Evolutionary conservation across 805 yeast species (phyloP), one percentile per base, ranked within the genome.

Genomic region (Debaryomyces hansenii): DNA sequence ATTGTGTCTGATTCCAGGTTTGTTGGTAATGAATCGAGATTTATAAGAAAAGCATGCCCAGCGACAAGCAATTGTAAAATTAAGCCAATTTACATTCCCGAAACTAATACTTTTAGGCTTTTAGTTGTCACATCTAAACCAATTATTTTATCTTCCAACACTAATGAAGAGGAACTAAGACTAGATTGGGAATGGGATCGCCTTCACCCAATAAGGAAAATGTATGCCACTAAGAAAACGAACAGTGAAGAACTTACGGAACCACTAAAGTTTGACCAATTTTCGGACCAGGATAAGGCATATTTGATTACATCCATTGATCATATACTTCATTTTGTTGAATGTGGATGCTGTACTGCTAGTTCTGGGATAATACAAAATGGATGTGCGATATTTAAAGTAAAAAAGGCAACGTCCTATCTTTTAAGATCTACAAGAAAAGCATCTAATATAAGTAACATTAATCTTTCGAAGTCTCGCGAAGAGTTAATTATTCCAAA

Each of bases 181-280:
- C 64, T 90, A 8, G 80, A 83, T 1, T 92, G 98, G 98, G 88
- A 85, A 49, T 92, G 97, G 96, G 96, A 90, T 59, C 60, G 66
- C 3, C 52, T 69, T 14, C 96, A 90, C 60, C 96, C 97, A 2
- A 86, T 90, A 33, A 67, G 71, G 44, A 74, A 75, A 52, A 66
- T 86, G 45, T 70, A 78, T 20, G 63, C 69, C 20, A 9, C 7
- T 31, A 39, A 39, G 20, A 9, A 35, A 6, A n/a, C 10, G 20
- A 47, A 50, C 16, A 54, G 48, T 18, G 56, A 55, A 35, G 61
- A 50, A 28, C 44, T 37, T 11, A 53, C 51, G 3, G 77, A n/a
- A 62, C 68, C 24, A 52, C 65, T 57, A 41, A 72, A 69, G 31
- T 80, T 84, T 59, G 90, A 84, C 41, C 76, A 75, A 20, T 66